A percentile compares a stretch with the other conserved stretches of the same genome.
phyloP scores from a whole-genome alignment of 257 asterid species.

The Nicotiana otophora region DNA sequence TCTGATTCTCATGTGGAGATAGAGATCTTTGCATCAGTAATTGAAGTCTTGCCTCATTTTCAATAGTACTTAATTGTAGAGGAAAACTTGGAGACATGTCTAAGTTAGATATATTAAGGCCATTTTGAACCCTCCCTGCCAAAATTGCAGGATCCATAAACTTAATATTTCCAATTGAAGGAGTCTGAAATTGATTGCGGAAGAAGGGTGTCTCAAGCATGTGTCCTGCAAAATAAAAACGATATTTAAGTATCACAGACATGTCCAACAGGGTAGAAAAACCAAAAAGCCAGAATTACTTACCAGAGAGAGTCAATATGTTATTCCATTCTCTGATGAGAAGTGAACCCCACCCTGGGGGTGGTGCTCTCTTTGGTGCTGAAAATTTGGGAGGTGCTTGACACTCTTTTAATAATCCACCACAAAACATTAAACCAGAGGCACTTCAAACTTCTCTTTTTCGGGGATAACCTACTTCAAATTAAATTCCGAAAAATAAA shows the following conservation, averaged over 20 bases:
- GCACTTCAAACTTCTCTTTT: background rate
- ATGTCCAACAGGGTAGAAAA: background rate
- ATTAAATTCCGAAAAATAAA: background rate
- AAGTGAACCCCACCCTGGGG: slow-evolving; percentile 88
- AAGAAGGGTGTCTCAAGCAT: slow-evolving; percentile 41
- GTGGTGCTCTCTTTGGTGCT: slow-evolving; percentile 67
- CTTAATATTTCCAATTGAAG: slow-evolving; percentile 51
- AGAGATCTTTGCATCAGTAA: slow-evolving; percentile 61
- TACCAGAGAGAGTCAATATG: slow-evolving; percentile 47
- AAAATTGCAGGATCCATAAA: slow-evolving; percentile 95
- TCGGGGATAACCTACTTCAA: background rate
- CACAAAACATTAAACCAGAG: background rate
- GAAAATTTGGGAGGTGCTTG: slow-evolving; percentile 96
- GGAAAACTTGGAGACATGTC: slow-evolving; percentile 51
- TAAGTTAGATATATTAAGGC: slow-evolving; percentile 44
- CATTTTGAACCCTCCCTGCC: slow-evolving; percentile 68
- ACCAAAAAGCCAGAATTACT: slow-evolving; percentile 17
- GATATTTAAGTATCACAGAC: background rate
- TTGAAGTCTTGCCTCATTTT: slow-evolving; percentile 58
- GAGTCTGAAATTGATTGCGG: slow-evolving; percentile 56
- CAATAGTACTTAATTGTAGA: slow-evolving; percentile 50
- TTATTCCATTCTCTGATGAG: slow-evolving; percentile 62
- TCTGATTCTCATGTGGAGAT: slow-evolving; percentile 59
- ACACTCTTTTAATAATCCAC: slow-evolving; percentile 39
- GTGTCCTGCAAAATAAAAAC: slow-evolving; percentile 48